Percentiles rank a stretch among this genome's conserved stretches.
Evolutionary conservation across 2,329 filamentous ascomycete species (phyloP).

Genomic region (Cladosporium sp.): DNA sequence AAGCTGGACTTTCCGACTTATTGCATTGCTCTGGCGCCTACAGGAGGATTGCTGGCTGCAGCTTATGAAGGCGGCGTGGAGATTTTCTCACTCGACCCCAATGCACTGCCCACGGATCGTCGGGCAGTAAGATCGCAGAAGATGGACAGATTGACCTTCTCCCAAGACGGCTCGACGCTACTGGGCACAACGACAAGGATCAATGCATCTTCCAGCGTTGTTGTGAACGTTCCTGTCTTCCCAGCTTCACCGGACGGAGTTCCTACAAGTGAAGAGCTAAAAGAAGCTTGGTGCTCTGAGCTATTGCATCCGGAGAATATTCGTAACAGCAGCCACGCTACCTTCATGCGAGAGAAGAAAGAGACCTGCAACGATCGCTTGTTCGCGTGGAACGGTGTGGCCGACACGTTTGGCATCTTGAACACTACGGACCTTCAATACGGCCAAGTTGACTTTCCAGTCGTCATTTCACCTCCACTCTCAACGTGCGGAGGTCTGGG

Average conservation of each 20-base stretch:
- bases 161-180: conserved; percentile 34
- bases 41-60: conserved; percentile 75
- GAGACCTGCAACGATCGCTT: conserved; percentile 30
- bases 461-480: conserved; percentile 34
- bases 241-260: conserved; percentile 26
- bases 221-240: conserved; percentile 34
- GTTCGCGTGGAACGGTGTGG: conserved; percentile 35
- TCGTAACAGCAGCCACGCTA: conserved; percentile 34
- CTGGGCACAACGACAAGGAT: conserved; percentile 35
- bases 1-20: conserved; percentile 73
- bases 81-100: conserved; percentile 68
- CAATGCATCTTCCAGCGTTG: conserved; percentile 32
- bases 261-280: conserved; percentile 33
- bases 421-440: conserved; percentile 33
- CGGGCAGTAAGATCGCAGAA: conserved; percentile 31
- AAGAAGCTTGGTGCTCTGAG: conserved; percentile 36
- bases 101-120: conserved; percentile 41
- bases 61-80: conserved; percentile 85
- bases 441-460: conserved; percentile 34
- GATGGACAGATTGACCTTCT: conserved; percentile 34
- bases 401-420: conserved; percentile 34
- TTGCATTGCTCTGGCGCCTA: conserved; percentile 75
- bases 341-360: conserved; percentile 31
- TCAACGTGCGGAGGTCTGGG: conserved; percentile 35
- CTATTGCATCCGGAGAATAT: conserved; percentile 36